A percentile compares a stretch with the other conserved stretches of the same genome.
These are phyloP conservation scores for Aphanocladium album DNA, from an alignment of 2,329 filamentous ascomycete species.

Conservation along the genomic window DNA sequence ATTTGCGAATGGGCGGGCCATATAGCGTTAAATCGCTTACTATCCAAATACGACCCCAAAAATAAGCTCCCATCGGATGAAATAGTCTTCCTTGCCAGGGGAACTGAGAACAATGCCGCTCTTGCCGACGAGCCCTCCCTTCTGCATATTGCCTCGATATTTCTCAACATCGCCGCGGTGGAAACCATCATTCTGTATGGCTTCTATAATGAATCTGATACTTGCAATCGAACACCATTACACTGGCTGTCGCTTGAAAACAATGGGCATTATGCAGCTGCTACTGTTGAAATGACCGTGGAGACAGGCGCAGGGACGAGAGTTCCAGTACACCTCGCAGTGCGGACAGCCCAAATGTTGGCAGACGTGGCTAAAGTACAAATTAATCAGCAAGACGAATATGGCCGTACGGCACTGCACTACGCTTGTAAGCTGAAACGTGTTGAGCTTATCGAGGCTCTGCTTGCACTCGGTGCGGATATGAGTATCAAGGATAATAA, in stretches of 20 bases:
- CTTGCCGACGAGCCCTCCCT: neutral
- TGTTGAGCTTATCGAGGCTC: neutral
- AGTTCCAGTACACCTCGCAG: neutral
- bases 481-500: neutral
- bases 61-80: neutral
- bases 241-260: conserved; percentile 1
- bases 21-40: neutral
- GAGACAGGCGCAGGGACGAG: neutral
- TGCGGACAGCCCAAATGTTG: neutral
- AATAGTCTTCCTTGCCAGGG: neutral
- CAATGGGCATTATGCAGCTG: neutral
- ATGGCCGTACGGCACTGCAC: neutral
- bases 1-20: neutral
- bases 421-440: neutral
- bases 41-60: neutral
- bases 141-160: neutral
- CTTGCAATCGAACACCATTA: neutral
- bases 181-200: neutral
- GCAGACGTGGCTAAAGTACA: neutral
- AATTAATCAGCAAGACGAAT: neutral
- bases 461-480: neutral
- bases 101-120: neutral
- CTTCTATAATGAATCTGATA: neutral
- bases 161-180: neutral
- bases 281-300: neutral